These are phyloP conservation scores for Talaromyces ruber DNA, from an alignment of 495 filamentous ascomycete species.

Conservation along the genomic window DNA sequence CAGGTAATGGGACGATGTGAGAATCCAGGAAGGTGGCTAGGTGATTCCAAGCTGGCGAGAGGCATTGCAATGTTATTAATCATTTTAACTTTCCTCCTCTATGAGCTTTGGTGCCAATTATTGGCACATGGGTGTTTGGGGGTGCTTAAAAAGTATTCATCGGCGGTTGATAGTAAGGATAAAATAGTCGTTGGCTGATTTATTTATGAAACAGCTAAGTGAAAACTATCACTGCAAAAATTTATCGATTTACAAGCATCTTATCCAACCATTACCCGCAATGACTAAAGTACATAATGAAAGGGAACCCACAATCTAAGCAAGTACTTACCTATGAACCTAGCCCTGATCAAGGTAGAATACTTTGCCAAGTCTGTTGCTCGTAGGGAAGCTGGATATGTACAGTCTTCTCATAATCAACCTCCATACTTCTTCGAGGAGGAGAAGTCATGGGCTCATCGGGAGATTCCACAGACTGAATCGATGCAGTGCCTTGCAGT, in stretches of 20 bases:
- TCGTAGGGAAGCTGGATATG: background rate
- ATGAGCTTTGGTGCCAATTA: too few relatives aligned
- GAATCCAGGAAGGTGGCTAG: background rate
- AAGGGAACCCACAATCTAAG: background rate
- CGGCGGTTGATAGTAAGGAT: too few relatives aligned
- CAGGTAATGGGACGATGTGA: background rate
- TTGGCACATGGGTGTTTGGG: too few relatives aligned
- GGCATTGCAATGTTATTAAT: too few relatives aligned
- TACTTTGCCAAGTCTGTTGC: background rate
- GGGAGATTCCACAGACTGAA: background rate
- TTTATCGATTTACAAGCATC: background rate
- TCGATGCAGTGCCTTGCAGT: background rate
- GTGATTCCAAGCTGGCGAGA: too few relatives aligned
- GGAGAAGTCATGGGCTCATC: background rate
- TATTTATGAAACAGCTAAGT: background rate
- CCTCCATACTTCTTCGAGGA: background rate
- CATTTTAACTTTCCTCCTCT: too few relatives aligned
- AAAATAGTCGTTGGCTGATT: too few relatives aligned
- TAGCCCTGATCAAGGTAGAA: background rate
- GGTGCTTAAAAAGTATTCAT: too few relatives aligned
- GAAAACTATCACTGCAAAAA: background rate
- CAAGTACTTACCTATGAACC: background rate
- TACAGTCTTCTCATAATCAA: background rate
- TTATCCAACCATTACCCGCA: background rate
- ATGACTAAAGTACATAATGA: background rate